phyloP scores from a whole-genome alignment of 495 filamentous ascomycete species.

The Immersiella caudata region DNA sequence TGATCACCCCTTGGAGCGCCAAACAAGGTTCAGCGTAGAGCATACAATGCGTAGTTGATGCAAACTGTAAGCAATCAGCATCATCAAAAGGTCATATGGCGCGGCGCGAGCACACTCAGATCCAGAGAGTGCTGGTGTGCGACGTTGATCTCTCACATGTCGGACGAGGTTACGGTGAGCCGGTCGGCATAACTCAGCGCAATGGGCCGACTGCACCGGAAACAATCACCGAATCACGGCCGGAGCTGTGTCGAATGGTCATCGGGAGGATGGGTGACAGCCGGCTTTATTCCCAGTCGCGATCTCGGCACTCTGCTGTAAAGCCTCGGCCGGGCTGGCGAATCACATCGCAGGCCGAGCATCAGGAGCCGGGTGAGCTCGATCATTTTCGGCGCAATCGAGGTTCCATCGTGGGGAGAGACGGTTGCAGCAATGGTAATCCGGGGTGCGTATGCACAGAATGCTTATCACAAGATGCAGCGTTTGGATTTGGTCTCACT shows the following conservation, averaged over 20 bases:
- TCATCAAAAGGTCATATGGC: constrained; percentile 4
- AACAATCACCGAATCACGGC: background rate
- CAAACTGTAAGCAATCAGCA: background rate
- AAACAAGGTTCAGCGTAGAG: too few species aligned
- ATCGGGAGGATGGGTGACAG: constrained; percentile 25
- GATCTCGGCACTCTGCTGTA: constrained; percentile 12
- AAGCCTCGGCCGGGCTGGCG: constrained; percentile 22
- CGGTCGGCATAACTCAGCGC: background rate
- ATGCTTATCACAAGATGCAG: constrained; percentile 15
- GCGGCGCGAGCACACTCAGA: background rate
- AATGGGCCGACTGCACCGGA: background rate
- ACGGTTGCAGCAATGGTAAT: constrained; percentile 16
- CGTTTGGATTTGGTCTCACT: background rate
- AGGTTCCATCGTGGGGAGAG: background rate
- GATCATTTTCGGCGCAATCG: constrained; percentile 22
- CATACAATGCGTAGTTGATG: background rate
- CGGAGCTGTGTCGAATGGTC: background rate
- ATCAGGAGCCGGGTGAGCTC: constrained; percentile 24
- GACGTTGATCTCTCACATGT: background rate
- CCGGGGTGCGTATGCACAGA: constrained; percentile 9
- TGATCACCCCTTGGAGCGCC: too few species aligned
- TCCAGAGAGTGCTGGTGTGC: background rate
- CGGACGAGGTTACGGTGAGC: background rate
- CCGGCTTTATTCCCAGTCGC: constrained; percentile 33
- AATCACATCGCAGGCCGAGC: constrained; percentile 27